phyloP scores from a whole-genome alignment of 352 stramenopile species.

The Blastocystis hominis region DNA sequence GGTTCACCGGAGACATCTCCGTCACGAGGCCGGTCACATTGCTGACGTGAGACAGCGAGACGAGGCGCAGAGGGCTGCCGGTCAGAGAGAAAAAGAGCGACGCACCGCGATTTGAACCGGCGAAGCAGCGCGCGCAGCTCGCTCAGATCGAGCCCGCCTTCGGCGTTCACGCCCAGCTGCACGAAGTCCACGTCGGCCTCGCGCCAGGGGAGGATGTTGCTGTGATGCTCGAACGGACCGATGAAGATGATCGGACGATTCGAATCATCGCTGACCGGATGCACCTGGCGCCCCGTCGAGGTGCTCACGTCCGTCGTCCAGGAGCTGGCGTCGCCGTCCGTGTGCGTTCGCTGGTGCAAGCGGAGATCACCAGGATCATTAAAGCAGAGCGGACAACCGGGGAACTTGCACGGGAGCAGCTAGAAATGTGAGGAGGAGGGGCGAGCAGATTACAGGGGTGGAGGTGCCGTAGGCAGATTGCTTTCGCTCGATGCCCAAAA shows the following conservation, averaged over 20 bases:
- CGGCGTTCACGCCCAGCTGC: slow-evolving; percentile 63
- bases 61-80: slow-evolving; percentile 61
- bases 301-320: slow-evolving; percentile 8
- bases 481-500: slow-evolving; percentile 65
- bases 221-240: slow-evolving; percentile 89
- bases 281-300: neutral
- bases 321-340: slow-evolving; percentile 48
- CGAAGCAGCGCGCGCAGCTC: slow-evolving; percentile 66
- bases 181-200: slow-evolving; percentile 76
- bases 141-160: slow-evolving; percentile 66
- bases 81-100: slow-evolving; percentile 61
- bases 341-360: slow-evolving; percentile 58
- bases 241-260: slow-evolving; percentile 76
- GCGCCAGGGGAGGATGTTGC: slow-evolving; percentile 88
- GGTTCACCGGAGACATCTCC: slow-evolving; percentile 77
- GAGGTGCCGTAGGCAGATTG: neutral
- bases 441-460: neutral
- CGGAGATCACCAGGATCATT: slow-evolving; percentile 39
- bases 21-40: slow-evolving; percentile 86
- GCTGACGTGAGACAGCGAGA: slow-evolving; percentile 76
- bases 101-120: slow-evolving; percentile 64
- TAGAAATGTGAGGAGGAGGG: neutral
- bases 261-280: slow-evolving; percentile 3
- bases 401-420: slow-evolving; percentile 33
- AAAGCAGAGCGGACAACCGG: slow-evolving; percentile 48